Base-by-base conservation (phyloP, 139 green algal species). In the Volvox reticuliferus region DNA sequence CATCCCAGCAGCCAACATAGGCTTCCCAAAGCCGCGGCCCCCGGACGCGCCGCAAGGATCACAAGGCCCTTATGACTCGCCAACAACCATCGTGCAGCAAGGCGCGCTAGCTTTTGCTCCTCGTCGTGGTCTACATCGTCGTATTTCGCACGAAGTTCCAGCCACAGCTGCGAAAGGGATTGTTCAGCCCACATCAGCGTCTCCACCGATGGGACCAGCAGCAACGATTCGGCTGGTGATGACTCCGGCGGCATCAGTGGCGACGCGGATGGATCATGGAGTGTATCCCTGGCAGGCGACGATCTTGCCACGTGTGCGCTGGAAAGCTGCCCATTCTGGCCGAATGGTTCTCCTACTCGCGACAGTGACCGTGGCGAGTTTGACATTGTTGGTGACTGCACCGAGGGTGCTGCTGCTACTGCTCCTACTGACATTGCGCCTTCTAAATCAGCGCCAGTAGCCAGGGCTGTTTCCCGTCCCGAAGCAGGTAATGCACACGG, bases 1-100 rank as follows among this genome's bases (percentile, higher is more conserved):
- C 65, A 73, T 24, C 65, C 65, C 80, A 86, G 28, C 80, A 86
- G 55, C 80, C 80, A 86, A 55, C 80, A 12, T 30, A 86, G 26
- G 28, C 80, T 73, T 5, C 65, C 5, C 65, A 9, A 55, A 9
- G 44, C 44, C 44, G 44, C 5, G 44, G 21, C 65, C 2, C 26
- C 75, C 80, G 55, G 35, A 30, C n/a, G 1, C 9, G 5, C 80
- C 14, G 80, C 50, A 0, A n/a, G 24, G 19, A 19, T 20, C 79
- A 68, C 21, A 32, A 84, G 36, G 12, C 28, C 37, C 36, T 26
- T 22, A 6, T 84, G 78, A 26, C 78, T 84, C 1, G 37, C 35
- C 37, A 65, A 16, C 78, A 84, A 44, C 78, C 78, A 84, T 44
- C 36, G 16, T 24, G 32, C 36, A 1, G 78, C 75, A 33, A 81